Base-by-base conservation (phyloP, 805 yeast genomes). In the Cyberlindnera japonica region DNA sequence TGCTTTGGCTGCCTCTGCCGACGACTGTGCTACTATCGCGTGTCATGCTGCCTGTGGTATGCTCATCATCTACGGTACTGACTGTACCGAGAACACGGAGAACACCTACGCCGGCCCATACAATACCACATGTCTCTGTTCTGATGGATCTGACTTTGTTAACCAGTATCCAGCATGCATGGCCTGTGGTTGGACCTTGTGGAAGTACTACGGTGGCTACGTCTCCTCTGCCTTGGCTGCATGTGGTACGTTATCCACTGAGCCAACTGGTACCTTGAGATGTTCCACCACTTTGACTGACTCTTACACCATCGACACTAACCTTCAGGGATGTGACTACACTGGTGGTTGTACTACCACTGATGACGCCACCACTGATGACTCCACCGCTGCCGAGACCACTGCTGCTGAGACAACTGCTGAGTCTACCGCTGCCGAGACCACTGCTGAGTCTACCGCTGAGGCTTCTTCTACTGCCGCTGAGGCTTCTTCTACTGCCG, bases 111-210 rank as follows among this genome's bases (percentile, higher is more conserved):
- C 37, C 18, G 51, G 50, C 21, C 54, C 54, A 22, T 50, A 43
- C 40, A 41, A 50, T 42, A 32, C 46, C 38, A 37, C 35, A 18
- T 56, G 60, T 42, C 45, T 47, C 35, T 54, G 58, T 47, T 43
- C 43, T 15, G 36, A 30, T 8, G 39, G 23, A 18, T 32, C 42
- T 67, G 15, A 64, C 25, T 53, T 52, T 43, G 41, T 34, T 35
- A 26, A 26, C 8, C 41, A 45, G 33, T 54, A 54, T 31, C 52
- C 51, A 12, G 53, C 44, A 5, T 63, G 67, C 52, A 50, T 62
- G 35, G 61, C 54, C 34, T 63, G 67, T 53, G 67, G 66, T 32
- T 62, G 65, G 66, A 62, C 65, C 47, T 43, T 63, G 35, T 63
- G 61, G 61, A 39, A 50, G 20, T 57, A 61, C 49, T 62, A 62